Evolutionary conservation across 2,329 filamentous ascomycete genomes (phyloP), one percentile per base, ranked within the genome.

Genomic region (Colletotrichum euphorbiae): DNA sequence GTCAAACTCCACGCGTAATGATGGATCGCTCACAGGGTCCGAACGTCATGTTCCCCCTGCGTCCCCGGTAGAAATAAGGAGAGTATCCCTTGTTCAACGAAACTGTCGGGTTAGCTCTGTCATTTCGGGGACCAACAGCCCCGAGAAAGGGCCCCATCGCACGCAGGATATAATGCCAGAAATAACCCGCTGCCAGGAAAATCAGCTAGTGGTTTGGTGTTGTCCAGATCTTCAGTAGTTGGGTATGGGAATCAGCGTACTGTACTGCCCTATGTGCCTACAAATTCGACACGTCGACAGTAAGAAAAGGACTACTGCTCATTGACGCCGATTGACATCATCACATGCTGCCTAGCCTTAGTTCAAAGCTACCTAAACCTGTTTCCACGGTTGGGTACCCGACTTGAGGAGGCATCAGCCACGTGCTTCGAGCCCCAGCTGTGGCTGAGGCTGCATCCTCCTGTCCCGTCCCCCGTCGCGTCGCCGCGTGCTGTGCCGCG

Each of bases 281-380:
- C 12, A 38, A 15, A 7, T 28, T 6, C 24, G 3, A 28, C 28
- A 28, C 28, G 6, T 28, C 28, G 28, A 2, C 6, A 28, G 28
- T 8, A 28, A 28, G 28, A 28, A 8, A 8, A 28, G 6, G 28
- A 28, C 28, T 28, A 56, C 31, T 57, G 46, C 52, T 2, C 40
- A 7, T 40, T 17, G 31, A 55, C 45, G 59, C 61, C 13, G 24
- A 17, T 54, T 68, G 65, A 68, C 54, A 65, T 68, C 65, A 68
- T 68, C 61, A 65, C 65, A 68, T 59, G 65, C n/a, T n/a, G n/a
- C n/a, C n/a, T n/a, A n/a, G n/a, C n/a, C n/a, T n/a, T n/a, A n/a
- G n/a, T n/a, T n/a, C n/a, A n/a, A n/a, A n/a, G n/a, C n/a, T n/a
- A n/a, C n/a, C n/a, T n/a, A n/a, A n/a, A n/a, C n/a, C n/a, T n/a